phyloP scores from a whole-genome alignment of 2,329 filamentous ascomycete species.

The Alternaria alternata region DNA sequence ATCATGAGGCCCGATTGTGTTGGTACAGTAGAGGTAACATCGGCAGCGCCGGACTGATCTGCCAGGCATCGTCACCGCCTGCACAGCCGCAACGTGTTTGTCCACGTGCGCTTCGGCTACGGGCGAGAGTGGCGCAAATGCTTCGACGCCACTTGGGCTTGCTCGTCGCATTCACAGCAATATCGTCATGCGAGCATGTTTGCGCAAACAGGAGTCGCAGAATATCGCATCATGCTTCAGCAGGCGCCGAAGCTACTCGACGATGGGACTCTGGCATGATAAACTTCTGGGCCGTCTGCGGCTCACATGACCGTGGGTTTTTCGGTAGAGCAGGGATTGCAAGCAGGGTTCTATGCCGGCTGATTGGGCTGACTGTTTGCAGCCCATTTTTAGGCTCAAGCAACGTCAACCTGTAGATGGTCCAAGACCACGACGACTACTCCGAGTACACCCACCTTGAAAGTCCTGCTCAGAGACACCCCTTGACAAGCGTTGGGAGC shows the following conservation, averaged over 20 bases:
- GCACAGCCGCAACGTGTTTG: slow-evolving; percentile 36
- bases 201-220: slow-evolving; percentile 27
- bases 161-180: slow-evolving; percentile 1
- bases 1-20: slow-evolving; percentile 5
- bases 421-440: slow-evolving; percentile 45
- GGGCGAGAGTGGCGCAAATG: slow-evolving; percentile 27
- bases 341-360: slow-evolving; percentile 18
- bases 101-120: slow-evolving; percentile 21
- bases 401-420: slow-evolving; percentile 50
- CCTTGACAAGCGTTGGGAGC: slow-evolving; percentile 31
- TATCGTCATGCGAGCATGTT: slow-evolving; percentile 15
- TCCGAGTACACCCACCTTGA: slow-evolving; percentile 43
- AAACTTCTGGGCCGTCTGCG: slow-evolving; percentile 36
- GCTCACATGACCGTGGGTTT: slow-evolving; percentile 43
- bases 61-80: slow-evolving; percentile 26
- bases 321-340: slow-evolving; percentile 24
- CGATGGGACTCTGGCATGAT: slow-evolving; percentile 29
- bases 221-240: slow-evolving; percentile 39
- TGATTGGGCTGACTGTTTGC: slow-evolving; percentile 46
- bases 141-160: slow-evolving; percentile 9
- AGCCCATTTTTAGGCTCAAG: slow-evolving; percentile 49
- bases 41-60: slow-evolving; percentile 41
- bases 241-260: slow-evolving; percentile 48
- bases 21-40: slow-evolving; percentile 17
- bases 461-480: slow-evolving; percentile 34